These are phyloP conservation scores for Talaromyces verruculosus DNA, from an alignment of 2,329 filamentous ascomycete genomes.

Conservation along the genomic window DNA sequence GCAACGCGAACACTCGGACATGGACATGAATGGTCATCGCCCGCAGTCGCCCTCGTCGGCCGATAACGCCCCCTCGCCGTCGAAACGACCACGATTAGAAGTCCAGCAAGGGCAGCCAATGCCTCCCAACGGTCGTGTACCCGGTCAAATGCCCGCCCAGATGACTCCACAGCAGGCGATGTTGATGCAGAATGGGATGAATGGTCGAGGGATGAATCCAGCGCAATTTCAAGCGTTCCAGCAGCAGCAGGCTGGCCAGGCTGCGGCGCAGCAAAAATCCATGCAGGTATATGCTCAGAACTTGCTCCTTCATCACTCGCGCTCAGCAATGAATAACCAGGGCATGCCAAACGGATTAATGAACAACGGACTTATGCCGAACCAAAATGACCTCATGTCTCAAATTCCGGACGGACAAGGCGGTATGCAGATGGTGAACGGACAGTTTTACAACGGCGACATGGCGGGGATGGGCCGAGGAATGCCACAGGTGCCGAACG, in stretches of 20 bases:
- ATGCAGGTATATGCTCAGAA: slow-evolving; percentile 85
- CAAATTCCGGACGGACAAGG: slow-evolving; percentile 64
- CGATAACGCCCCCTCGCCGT: slow-evolving; percentile 88
- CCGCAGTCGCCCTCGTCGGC: slow-evolving; percentile 78
- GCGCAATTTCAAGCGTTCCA: slow-evolving; percentile 71
- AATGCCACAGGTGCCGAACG: slow-evolving; percentile 39
- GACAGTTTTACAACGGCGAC: slow-evolving; percentile 62
- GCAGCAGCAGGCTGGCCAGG: slow-evolving; percentile 55
- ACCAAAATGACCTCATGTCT: slow-evolving; percentile 79
- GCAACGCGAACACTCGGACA: slow-evolving; percentile 82
- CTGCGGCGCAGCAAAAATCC: slow-evolving; percentile 64
- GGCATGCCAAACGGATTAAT: slow-evolving; percentile 72
- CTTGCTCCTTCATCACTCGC: slow-evolving; percentile 74
- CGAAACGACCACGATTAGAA: slow-evolving; percentile 82
- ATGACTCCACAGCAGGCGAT: slow-evolving; percentile 54
- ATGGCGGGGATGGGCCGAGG: slow-evolving; percentile 48
- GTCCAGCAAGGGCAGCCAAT: slow-evolving; percentile 69
- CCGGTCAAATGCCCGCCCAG: slow-evolving; percentile 69
- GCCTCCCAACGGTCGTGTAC: slow-evolving; percentile 71
- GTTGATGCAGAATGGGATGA: slow-evolving; percentile 66
- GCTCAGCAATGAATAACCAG: slow-evolving; percentile 76
- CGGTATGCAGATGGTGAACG: slow-evolving; percentile 42
- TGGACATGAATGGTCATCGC: slow-evolving; percentile 79
- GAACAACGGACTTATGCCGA: slow-evolving; percentile 64
- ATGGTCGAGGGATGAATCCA: slow-evolving; percentile 69